Conservation (phyloP, 331 rosid genomes). For the Quercus lobata region DNA sequence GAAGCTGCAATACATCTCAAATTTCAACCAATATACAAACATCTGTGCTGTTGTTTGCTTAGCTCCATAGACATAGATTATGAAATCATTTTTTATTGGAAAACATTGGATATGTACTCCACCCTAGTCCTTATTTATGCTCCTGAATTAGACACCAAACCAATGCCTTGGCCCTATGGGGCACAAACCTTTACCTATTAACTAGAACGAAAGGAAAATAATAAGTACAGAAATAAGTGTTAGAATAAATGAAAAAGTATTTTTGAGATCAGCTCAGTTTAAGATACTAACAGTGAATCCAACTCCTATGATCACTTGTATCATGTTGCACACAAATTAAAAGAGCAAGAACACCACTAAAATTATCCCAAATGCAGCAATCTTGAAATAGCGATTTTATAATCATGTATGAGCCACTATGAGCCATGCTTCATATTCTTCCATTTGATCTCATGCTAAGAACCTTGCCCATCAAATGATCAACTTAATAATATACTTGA, state of each 20-base stretch:
- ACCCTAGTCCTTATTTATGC: neutral
- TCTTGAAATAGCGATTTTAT: neutral
- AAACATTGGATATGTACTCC: neutral
- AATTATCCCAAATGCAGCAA: conserved; percentile 2
- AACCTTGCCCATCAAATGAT: neutral
- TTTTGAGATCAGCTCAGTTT: neutral
- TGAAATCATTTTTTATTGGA: neutral
- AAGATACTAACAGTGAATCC: neutral
- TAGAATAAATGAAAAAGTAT: too few relatives aligned
- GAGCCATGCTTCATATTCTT: neutral
- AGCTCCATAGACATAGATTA: neutral
- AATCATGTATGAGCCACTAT: neutral
- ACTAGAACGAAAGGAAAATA: neutral
- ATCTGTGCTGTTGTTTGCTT: neutral
- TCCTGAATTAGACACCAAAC: neutral
- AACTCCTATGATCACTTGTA: neutral
- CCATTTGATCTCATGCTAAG: neutral
- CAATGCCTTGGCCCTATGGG: neutral
- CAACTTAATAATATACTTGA: neutral
- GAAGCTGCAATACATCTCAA: neutral
- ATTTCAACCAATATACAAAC: neutral
- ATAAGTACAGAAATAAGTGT: neutral
- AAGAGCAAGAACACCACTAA: neutral
- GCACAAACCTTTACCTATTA: neutral
- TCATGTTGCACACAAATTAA: neutral